Percentiles rank a stretch among this genome's conserved stretches.
phyloP scores from a whole-genome alignment of 2,329 filamentous ascomycete genomes.

The Nemania sp. region DNA sequence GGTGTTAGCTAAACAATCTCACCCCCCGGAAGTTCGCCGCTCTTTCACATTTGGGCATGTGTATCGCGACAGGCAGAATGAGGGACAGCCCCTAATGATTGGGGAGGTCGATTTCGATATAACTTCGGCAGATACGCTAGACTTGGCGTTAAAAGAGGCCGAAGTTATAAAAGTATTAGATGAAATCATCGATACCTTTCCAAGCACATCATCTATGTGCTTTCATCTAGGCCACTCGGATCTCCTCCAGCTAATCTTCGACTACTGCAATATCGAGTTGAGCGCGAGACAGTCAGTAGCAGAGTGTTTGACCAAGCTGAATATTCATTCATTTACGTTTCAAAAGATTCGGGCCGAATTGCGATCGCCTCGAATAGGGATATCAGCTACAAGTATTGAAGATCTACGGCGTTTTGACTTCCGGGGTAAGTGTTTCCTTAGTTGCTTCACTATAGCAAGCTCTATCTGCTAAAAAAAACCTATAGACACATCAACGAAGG shows the following conservation, averaged over 20 bases:
- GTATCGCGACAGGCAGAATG: conserved; percentile 77
- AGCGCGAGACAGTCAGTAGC: conserved; percentile 73
- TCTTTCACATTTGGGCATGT: conserved; percentile 88
- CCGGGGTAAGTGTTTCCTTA: conserved; percentile 57
- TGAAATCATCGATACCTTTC: conserved; percentile 82
- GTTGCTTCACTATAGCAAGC: neutral
- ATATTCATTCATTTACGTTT: conserved; percentile 80
- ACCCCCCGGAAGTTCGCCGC: conserved; percentile 67
- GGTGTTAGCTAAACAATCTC: conserved; percentile 72
- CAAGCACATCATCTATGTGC: conserved; percentile 77
- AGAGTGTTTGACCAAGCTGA: conserved; percentile 83
- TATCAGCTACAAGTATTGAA: conserved; percentile 87
- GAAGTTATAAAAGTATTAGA: conserved; percentile 94
- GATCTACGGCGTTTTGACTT: conserved; percentile 93
- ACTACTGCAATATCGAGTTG: conserved; percentile 79
- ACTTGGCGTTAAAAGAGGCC: conserved; percentile 87
- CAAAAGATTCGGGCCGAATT: conserved; percentile 81
- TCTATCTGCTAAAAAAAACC: conserved; percentile 24
- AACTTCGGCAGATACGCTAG: conserved; percentile 78
- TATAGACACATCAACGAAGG: conserved; percentile 59
- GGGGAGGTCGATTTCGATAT: conserved; percentile 97
- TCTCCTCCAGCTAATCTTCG: conserved; percentile 84
- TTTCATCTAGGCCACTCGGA: conserved; percentile 91
- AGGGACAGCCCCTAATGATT: conserved; percentile 79
- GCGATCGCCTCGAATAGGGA: conserved; percentile 76